A percentile compares a stretch with the other conserved stretches of the same genome.
These are phyloP conservation scores for Toxicodendron radicans DNA, from an alignment of 345 rosid species.

Conservation along the genomic window DNA sequence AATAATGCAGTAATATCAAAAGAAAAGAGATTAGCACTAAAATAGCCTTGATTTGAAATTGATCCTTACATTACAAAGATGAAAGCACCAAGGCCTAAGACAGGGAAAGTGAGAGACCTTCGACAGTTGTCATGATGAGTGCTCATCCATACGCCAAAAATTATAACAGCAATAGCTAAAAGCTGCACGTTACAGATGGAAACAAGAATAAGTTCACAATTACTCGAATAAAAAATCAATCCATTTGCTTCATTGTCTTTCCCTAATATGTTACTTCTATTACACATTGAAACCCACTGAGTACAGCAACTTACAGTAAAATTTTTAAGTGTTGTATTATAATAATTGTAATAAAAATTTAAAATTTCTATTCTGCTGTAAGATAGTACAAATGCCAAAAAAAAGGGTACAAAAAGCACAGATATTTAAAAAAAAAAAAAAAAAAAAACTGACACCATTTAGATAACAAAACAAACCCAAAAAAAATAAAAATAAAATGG, in stretches of 20 bases:
- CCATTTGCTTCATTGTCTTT: constrained; percentile 2
- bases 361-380: not conserved
- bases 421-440: not conserved
- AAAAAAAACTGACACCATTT: not conserved
- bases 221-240: not conserved
- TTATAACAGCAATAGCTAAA: constrained; percentile 63
- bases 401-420: not conserved
- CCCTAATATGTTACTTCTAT: not conserved
- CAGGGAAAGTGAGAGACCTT: constrained; percentile 82
- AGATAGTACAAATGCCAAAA: not conserved
- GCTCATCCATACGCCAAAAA: constrained; percentile 97
- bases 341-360: not conserved
- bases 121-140: constrained; percentile 82
- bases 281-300: not conserved
- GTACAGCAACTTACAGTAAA: not conserved
- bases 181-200: constrained; percentile 50
- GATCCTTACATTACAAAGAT: constrained; percentile 67
- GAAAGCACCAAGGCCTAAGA: constrained; percentile 76
- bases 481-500: not conserved
- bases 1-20: constrained; percentile 1
- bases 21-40: not conserved
- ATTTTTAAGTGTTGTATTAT: not conserved
- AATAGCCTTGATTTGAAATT: not conserved
- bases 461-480: not conserved
- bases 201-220: constrained; percentile 5